Percentiles rank a stretch among this genome's conserved stretches.
Evolutionary conservation across 176 grass and related monocot genomes (phyloP).

Genomic region (Phoenix roebelenii): DNA sequence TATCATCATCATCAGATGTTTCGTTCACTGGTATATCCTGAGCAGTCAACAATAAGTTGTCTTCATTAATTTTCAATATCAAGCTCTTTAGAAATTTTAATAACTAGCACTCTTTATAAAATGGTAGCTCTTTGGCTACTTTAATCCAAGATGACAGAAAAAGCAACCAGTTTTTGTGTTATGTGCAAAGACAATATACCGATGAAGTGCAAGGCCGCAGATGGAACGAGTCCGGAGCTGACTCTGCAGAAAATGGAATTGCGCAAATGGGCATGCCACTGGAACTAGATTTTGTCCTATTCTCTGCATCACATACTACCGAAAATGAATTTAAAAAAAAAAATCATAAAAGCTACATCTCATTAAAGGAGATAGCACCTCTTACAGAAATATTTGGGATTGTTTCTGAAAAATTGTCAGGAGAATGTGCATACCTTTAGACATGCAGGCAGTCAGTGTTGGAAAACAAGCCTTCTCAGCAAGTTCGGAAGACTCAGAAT

Average conservation of each 20-base stretch:
- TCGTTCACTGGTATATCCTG: conserved; percentile 33
- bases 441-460: conserved; percentile 24
- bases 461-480: conserved; percentile 6
- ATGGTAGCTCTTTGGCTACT: no score
- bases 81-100: no score
- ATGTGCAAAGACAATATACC: conserved; percentile 23
- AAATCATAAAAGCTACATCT: no score
- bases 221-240: conserved; percentile 24
- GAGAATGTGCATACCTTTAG: conserved; percentile 20
- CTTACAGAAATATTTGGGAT: neutral
- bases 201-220: conserved; percentile 31
- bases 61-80: neutral
- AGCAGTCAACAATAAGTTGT: conserved; percentile 11
- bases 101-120: no score
- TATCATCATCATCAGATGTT: conserved; percentile 21
- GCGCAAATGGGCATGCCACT: neutral
- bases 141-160: no score
- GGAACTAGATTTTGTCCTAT: neutral
- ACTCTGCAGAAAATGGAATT: conserved; percentile 18
- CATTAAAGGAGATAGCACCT: neutral
- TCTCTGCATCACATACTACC: conserved; percentile 25
- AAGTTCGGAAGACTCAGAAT: conserved; percentile 45
- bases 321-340: conserved; percentile 9
- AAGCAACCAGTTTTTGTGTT: no score
- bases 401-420: conserved; percentile 7